Percentiles rank a stretch among this genome's conserved stretches.
Conservation (phyloP, 2,329 filamentous ascomycete species). For the Colletotrichum echinochloae region DNA sequence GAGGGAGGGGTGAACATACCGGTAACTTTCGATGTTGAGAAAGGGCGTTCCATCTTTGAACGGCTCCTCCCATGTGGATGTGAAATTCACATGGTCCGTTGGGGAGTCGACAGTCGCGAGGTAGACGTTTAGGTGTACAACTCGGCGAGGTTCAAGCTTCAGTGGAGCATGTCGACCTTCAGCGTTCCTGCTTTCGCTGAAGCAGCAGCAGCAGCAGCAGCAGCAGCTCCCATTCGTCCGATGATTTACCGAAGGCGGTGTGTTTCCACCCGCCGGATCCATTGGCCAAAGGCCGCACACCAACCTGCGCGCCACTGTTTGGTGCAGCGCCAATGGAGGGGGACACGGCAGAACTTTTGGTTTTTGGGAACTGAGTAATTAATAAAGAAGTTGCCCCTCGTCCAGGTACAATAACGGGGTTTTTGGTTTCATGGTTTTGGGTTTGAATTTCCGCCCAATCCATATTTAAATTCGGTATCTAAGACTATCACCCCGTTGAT, state of each 20-base stretch:
- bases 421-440: background rate
- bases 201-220: no score
- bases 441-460: constrained; percentile 2
- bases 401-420: background rate
- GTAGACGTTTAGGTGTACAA: constrained; percentile 11
- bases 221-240: constrained; percentile 10
- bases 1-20: constrained; percentile 58
- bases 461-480: background rate
- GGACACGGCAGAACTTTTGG: constrained; percentile 44
- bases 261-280: background rate
- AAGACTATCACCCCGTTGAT: constrained; percentile 33
- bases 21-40: constrained; percentile 82
- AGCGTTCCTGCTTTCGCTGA: background rate
- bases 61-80: constrained; percentile 43
- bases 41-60: constrained; percentile 72
- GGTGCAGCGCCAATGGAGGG: constrained; percentile 38
- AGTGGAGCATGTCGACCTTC: constrained; percentile 10
- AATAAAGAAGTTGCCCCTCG: constrained; percentile 22
- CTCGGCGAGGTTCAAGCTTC: constrained; percentile 24
- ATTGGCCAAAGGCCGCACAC: constrained; percentile 30
- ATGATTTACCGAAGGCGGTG: constrained; percentile 32
- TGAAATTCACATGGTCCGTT: constrained; percentile 33
- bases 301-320: constrained; percentile 2
- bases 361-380: constrained; percentile 28
- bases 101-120: constrained; percentile 1